Evolutionary conservation across 805 yeast genomes (phyloP).

Genomic region (Priceomyces castillae): DNA sequence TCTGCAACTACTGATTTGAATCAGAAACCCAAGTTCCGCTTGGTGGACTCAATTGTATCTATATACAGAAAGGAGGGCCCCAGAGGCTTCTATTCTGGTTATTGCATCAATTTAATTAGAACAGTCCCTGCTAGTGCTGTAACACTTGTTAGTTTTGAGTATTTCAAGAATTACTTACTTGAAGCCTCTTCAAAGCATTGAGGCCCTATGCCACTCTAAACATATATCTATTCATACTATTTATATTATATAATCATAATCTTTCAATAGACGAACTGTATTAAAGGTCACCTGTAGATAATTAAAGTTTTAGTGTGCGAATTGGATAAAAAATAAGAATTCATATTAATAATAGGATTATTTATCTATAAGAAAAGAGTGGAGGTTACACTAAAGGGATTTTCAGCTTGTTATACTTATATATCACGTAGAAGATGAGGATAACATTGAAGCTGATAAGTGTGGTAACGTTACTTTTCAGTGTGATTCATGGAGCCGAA

Average conservation of each 20-base stretch:
- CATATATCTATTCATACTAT: background rate
- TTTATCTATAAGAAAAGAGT: too few species aligned
- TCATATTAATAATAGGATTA: too few species aligned
- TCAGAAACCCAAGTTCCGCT: conserved; percentile 12
- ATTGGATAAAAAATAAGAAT: too few species aligned
- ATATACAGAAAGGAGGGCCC: conserved; percentile 69
- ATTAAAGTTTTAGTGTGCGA: too few species aligned
- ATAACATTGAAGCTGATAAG: background rate
- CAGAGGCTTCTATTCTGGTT: conserved; percentile 85
- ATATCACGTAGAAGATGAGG: background rate
- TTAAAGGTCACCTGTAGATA: too few species aligned
- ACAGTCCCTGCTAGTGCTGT: conserved; percentile 95
- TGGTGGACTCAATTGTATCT: conserved; percentile 32
- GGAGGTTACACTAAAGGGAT: too few species aligned
- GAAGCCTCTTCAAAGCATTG: background rate
- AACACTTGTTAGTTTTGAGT: conserved; percentile 91
- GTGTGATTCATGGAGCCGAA: background rate
- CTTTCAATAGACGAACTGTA: background rate
- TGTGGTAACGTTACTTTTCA: background rate
- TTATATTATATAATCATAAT: background rate
- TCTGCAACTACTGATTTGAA: background rate
- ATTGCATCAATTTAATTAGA: conserved; percentile 77
- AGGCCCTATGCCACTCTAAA: background rate
- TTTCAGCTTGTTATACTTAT: too few species aligned
- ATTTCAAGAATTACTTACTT: conserved; percentile 56